Conservation (phyloP, 331 rosid species). For the Ulmus americana region DNA sequence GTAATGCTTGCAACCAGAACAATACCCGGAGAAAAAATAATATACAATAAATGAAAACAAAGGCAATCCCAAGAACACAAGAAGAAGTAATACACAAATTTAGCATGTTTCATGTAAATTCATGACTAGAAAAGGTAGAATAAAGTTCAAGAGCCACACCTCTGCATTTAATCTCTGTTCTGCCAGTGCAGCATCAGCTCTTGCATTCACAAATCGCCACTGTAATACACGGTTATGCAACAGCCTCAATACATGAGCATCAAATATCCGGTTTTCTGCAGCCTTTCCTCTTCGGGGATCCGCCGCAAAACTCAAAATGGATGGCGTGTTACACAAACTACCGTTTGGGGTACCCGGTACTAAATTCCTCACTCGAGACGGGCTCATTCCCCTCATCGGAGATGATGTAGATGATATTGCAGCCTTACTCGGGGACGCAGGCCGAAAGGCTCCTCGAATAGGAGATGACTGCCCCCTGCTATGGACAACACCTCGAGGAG, state of each 20-base stretch:
- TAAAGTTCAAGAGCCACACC: constrained; percentile 38
- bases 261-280: constrained; percentile 53
- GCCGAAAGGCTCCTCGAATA: constrained; percentile 39
- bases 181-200: constrained; percentile 52
- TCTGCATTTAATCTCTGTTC: constrained; percentile 68
- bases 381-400: constrained; percentile 64
- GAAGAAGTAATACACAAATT: not conserved
- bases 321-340: constrained; percentile 46
- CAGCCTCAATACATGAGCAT: constrained; percentile 70
- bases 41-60: not conserved
- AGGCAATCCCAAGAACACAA: not conserved
- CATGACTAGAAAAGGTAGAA: not conserved
- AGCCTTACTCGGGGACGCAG: constrained; percentile 65
- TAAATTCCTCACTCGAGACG: constrained; percentile 52
- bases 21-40: not conserved
- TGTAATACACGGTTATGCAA: constrained; percentile 71
- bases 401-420: constrained; percentile 37
- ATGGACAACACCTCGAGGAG: constrained; percentile 54
- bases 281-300: constrained; percentile 62
- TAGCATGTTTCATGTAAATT: not conserved
- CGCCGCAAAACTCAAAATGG: constrained; percentile 59
- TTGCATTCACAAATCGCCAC: constrained; percentile 88
- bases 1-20: not conserved
- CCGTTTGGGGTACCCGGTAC: constrained; percentile 28
- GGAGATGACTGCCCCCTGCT: constrained; percentile 53